Percentiles rank a stretch among this genome's conserved stretches.
Conservation (phyloP, 2,329 filamentous ascomycete species). For the Boeremia exigua region DNA sequence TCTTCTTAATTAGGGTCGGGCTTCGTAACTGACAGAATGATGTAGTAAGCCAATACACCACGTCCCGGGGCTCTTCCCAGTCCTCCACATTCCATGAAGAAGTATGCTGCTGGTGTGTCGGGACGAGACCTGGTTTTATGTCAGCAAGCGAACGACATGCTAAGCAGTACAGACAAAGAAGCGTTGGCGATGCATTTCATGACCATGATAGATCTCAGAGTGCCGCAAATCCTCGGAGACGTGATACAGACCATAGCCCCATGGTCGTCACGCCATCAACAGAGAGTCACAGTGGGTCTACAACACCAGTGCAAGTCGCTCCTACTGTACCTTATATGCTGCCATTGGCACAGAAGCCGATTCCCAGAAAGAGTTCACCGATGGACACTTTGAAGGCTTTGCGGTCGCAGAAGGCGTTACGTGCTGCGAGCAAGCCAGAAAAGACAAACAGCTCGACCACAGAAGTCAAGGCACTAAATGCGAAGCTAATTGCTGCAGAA, state of each 20-base stretch:
- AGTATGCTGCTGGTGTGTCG: slow-evolving; percentile 14
- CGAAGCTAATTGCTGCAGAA: neutral
- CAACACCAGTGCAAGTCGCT: slow-evolving; percentile 27
- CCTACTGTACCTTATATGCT: slow-evolving; percentile 33
- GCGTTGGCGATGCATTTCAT: slow-evolving; percentile 2
- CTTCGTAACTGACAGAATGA: neutral
- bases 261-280: slow-evolving; percentile 10
- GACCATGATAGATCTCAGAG: neutral
- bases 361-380: neutral
- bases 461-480: neutral
- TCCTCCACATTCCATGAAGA: slow-evolving; percentile 18
- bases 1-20: neutral
- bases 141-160: slow-evolving; percentile 6
- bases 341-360: slow-evolving; percentile 1
- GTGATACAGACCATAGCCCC: slow-evolving; percentile 11
- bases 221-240: neutral
- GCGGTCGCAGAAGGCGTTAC: neutral
- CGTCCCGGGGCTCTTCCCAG: neutral
- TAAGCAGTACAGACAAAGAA: slow-evolving; percentile 19
- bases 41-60: slow-evolving; percentile 18
- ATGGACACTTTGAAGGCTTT: neutral
- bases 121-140: slow-evolving; percentile 4
- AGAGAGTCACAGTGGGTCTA: slow-evolving; percentile 23
- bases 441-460: neutral
- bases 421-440: neutral